phyloP scores from a whole-genome alignment of 352 stramenopile genomes.

The Globisporangium paddicum region DNA sequence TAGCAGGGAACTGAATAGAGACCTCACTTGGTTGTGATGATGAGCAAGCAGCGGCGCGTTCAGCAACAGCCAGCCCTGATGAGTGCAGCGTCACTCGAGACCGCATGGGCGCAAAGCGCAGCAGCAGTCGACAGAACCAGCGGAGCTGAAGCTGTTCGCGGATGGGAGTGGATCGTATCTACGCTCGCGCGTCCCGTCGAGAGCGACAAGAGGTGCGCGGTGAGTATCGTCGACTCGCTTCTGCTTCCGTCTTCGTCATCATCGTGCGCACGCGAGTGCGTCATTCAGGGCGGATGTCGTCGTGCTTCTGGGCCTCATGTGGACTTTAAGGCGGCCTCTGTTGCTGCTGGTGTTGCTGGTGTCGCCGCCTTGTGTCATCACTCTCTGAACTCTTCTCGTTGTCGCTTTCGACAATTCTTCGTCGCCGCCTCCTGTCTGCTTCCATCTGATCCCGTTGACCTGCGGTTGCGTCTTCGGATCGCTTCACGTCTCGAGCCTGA shows the following conservation, averaged over 20 bases:
- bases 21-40: background rate
- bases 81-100: background rate
- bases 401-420: conserved; percentile 23
- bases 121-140: background rate
- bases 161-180: conserved; percentile 36
- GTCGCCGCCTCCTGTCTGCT: conserved; percentile 1
- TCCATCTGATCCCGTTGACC: background rate
- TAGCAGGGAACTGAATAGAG: background rate
- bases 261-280: conserved; percentile 1
- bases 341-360: background rate
- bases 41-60: conserved; percentile 10
- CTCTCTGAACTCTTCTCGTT: conserved; percentile 11
- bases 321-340: background rate
- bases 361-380: background rate
- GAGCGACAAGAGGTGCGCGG: conserved; percentile 17
- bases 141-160: background rate
- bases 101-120: conserved; percentile 2
- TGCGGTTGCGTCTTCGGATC: background rate
- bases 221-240: conserved; percentile 39
- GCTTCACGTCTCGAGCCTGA: background rate
- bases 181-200: conserved; percentile 21
- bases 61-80: background rate
- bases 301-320: background rate
- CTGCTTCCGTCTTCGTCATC: conserved; percentile 15
- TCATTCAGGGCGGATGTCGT: conserved; percentile 7